phyloP scores from a whole-genome alignment of 2,329 filamentous ascomycete genomes.

The Westerdykella ornata region DNA sequence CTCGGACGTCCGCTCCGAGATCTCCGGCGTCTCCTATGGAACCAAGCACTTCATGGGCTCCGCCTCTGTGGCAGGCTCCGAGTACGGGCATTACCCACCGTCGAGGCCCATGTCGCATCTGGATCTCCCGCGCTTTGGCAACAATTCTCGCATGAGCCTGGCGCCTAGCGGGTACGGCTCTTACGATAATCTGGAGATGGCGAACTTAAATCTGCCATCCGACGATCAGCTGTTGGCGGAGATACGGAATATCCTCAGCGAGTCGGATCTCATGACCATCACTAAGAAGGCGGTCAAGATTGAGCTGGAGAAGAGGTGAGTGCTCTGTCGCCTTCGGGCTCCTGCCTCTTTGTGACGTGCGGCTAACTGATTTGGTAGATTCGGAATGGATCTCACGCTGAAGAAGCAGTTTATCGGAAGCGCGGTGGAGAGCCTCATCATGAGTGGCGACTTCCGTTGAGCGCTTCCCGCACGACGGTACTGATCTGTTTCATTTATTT shows the following conservation, averaged over 20 bases:
- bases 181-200: constrained; percentile 55
- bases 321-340: no score
- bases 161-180: constrained; percentile 53
- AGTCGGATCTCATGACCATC: constrained; percentile 91
- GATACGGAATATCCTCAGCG: constrained; percentile 87
- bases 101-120: constrained; percentile 54
- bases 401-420: constrained; percentile 79
- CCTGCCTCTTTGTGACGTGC: not conserved
- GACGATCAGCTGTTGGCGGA: constrained; percentile 88
- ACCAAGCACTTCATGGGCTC: constrained; percentile 60
- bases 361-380: constrained; percentile 41
- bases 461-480: no score
- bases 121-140: constrained; percentile 48
- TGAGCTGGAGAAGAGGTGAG: constrained; percentile 71
- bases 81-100: constrained; percentile 57
- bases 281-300: constrained; percentile 98
- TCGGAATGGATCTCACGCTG: constrained; percentile 76
- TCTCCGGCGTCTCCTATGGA: constrained; percentile 90
- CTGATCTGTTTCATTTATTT: no score
- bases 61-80: constrained; percentile 43
- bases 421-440: constrained; percentile 27
- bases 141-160: constrained; percentile 44
- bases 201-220: constrained; percentile 67
- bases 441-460: constrained; percentile 5
- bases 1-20: constrained; percentile 55